These are phyloP conservation scores for Cyberlindnera japonica DNA, from an alignment of 805 yeast genomes.

Conservation along the genomic window DNA sequence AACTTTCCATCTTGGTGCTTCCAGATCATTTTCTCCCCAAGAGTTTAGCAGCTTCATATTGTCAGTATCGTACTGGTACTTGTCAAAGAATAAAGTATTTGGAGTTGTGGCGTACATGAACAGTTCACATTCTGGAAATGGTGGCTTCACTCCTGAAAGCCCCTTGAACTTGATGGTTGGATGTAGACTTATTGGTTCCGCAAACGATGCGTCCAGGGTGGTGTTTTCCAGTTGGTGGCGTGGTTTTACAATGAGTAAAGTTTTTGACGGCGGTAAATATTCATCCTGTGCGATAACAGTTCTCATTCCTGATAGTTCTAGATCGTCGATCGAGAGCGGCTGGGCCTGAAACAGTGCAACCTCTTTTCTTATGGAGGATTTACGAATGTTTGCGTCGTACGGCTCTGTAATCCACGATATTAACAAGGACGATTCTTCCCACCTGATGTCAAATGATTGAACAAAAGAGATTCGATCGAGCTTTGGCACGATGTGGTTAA, in stretches of 20 bases:
- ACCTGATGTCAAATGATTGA: slow-evolving; percentile 20
- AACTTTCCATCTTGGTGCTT: slow-evolving; percentile 49
- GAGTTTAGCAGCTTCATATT: slow-evolving; percentile 32
- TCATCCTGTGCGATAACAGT: slow-evolving; percentile 16
- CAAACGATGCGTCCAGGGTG: slow-evolving; percentile 14
- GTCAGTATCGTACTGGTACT: slow-evolving; percentile 45
- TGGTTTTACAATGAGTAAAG: slow-evolving; percentile 23
- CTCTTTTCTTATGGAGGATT: slow-evolving; percentile 20
- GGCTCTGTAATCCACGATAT: slow-evolving; percentile 24
- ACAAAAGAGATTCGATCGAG: slow-evolving; percentile 22
- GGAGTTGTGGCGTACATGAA: slow-evolving; percentile 44
- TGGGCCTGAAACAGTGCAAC: slow-evolving; percentile 23
- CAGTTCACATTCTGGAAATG: slow-evolving; percentile 36
- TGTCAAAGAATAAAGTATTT: slow-evolving; percentile 46
- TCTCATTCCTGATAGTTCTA: slow-evolving; percentile 25
- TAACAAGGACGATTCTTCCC: slow-evolving; percentile 11
- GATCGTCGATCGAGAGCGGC: slow-evolving; percentile 14
- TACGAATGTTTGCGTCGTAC: slow-evolving; percentile 14
- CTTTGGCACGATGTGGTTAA: slow-evolving; percentile 12
- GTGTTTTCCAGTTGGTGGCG: slow-evolving; percentile 17
- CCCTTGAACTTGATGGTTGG: slow-evolving; percentile 28
- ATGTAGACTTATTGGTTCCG: slow-evolving; percentile 35
- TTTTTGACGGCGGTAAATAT: slow-evolving; percentile 22
- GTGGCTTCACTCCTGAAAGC: neutral
- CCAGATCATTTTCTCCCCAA: slow-evolving; percentile 57